Conservation (phyloP, 164 flowering plant species). For the grape (Vitis vinifera) region DNA sequence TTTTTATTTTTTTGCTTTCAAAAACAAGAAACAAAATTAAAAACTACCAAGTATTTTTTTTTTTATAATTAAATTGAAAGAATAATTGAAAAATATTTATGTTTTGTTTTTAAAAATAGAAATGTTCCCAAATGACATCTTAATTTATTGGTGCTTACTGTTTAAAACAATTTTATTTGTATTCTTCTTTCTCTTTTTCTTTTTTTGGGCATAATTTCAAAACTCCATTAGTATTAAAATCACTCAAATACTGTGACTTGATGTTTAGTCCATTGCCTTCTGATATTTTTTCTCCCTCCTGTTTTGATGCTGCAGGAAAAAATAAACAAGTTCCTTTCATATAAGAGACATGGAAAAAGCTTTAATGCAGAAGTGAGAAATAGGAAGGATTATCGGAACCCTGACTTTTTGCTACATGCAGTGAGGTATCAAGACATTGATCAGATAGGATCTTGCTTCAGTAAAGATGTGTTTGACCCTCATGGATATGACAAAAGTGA, state of each 20-base stretch:
- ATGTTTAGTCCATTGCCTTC: neutral
- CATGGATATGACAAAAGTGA: slow-evolving; percentile 94
- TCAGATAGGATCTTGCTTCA: slow-evolving; percentile 94
- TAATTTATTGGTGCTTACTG: too few species aligned
- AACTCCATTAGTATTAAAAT: too few species aligned
- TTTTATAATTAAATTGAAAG: too few species aligned
- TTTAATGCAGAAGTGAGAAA: slow-evolving; percentile 95
- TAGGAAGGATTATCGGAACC: slow-evolving; percentile 87
- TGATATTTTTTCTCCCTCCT: neutral
- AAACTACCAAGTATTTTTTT: too few species aligned
- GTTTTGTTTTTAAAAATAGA: too few species aligned
- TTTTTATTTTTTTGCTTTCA: too few species aligned
- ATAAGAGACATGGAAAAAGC: slow-evolving; percentile 79
- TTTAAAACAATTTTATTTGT: too few species aligned
- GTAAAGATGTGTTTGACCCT: slow-evolving; percentile 95
- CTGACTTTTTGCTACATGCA: slow-evolving; percentile 89
- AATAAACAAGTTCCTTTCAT: slow-evolving; percentile 73
- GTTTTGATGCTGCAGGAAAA: slow-evolving; percentile 53
- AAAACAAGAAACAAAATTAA: too few species aligned
- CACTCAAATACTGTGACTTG: neutral
- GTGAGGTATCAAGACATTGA: slow-evolving; percentile 95
- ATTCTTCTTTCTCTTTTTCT: too few species aligned
- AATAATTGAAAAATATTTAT: too few species aligned
- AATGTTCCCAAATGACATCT: too few species aligned
- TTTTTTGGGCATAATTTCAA: too few species aligned